These are phyloP conservation scores for Scheffersomyces parashehatae DNA, from an alignment of 1,139 yeast genomes.

Conservation along the genomic window DNA sequence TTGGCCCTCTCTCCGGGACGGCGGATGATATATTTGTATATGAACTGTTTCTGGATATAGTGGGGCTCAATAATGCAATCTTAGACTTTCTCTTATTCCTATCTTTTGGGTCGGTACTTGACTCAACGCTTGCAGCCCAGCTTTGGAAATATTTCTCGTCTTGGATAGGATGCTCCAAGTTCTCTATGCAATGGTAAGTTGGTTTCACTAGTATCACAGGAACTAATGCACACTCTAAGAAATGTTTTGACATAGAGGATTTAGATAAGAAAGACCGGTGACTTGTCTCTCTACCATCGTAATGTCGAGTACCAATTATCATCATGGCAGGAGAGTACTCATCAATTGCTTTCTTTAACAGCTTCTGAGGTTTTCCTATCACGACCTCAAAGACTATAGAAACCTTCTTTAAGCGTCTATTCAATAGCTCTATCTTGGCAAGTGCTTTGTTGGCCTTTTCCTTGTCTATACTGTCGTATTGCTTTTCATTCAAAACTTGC, in stretches of 20 bases:
- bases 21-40: constrained; percentile 15
- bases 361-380: constrained; percentile 60
- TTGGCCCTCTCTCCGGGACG: constrained; percentile 11
- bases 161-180: constrained; percentile 24
- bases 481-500: constrained; percentile 55
- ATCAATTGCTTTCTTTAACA: constrained; percentile 53
- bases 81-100: constrained; percentile 7
- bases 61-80: constrained; percentile 7
- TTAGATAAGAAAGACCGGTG: constrained; percentile 48
- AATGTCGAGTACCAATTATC: constrained; percentile 61
- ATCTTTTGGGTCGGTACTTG: constrained; percentile 1
- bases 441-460: constrained; percentile 33
- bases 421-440: constrained; percentile 45
- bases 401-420: constrained; percentile 47
- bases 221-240: constrained; percentile 64
- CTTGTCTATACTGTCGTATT: constrained; percentile 27
- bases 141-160: constrained; percentile 32
- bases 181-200: constrained; percentile 39
- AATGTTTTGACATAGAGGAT: constrained; percentile 58
- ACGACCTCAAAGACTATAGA: constrained; percentile 60
- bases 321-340: constrained; percentile 68
- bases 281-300: constrained; percentile 21
- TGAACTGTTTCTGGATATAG: constrained; percentile 10
- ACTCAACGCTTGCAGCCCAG: constrained; percentile 27
- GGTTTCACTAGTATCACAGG: constrained; percentile 73